Evolutionary conservation across 768 basidiomycete genomes (phyloP), one percentile per base, ranked within the genome.

Genomic region (Inosperma sp.): DNA sequence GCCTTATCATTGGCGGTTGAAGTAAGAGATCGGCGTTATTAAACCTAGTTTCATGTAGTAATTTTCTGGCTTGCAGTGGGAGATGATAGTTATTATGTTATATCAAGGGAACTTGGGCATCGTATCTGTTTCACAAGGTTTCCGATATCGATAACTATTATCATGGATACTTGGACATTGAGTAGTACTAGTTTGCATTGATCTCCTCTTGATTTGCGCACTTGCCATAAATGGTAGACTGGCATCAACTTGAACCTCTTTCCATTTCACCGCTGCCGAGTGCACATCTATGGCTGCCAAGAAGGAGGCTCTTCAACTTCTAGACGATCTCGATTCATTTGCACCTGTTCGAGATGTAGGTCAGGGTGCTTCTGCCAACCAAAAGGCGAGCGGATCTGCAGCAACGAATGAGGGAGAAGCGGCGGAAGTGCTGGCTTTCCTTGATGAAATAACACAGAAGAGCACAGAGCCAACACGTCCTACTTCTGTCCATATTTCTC

Each of bases 371-470:
- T 36, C 46, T 3, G 37, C 45, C 5, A 36, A 31, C 7, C 33
- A 48, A 26, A n/a, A n/a, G n/a, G n/a, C n/a, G n/a, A n/a, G n/a
- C n/a, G n/a, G n/a, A 48, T 51, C 57, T 34, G 52, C 56, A 17
- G 52, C 67, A 7, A 60, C 59, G 40, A 73, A 71, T 31, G 79
- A 80, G 55, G 83, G 82, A 26, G 87, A 93, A 51, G 46, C 46
- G 9, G 82, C 85, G 3, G 88, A 91, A 55, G 93, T 89, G 21
- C 81, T 94, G 22, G 93, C 92, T 13, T 95, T 94, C 73, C 81
- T 96, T 34, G 90, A 96, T 65, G 91, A 96, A 69, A 91, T 95
- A 56, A 93, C 89, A 0, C 89, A 90, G 79, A 94, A 92, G 70
- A 87, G 84, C 67, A 77, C 85, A 5, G 88, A 88, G 56, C 85